Conservation (phyloP, 345 rosid genomes). For the Eucalyptus fibrosa region DNA sequence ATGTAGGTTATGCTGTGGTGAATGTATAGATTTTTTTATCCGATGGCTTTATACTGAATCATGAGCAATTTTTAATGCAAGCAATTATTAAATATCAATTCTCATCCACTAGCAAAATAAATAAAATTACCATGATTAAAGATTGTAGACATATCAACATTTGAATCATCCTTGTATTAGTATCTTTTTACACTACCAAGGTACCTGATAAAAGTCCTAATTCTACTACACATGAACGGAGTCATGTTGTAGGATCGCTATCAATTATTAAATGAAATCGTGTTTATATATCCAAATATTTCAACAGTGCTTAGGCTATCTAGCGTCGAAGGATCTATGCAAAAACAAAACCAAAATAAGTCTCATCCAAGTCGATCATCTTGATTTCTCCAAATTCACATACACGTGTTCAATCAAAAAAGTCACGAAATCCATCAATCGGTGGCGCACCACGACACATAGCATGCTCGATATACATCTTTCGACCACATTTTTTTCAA, state of each 20-base stretch:
- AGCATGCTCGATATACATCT: not conserved
- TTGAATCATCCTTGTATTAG: not conserved
- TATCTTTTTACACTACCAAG: not conserved
- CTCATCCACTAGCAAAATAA: not conserved
- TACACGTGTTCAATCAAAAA: not conserved
- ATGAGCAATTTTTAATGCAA: not conserved
- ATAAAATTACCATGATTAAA: not conserved
- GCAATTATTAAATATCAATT: not conserved
- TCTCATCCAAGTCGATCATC: not conserved
- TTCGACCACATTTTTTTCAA: not conserved
- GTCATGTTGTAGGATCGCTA: accelerated
- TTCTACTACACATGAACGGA: not conserved
- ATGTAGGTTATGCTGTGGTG: not conserved
- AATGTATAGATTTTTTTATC: not conserved
- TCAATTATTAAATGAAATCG: accelerated
- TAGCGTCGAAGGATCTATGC: accelerated
- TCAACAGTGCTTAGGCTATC: accelerated
- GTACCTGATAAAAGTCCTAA: not conserved
- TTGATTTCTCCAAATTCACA: not conserved
- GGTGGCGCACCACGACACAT: not conserved
- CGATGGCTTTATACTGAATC: not conserved
- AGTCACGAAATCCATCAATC: not conserved
- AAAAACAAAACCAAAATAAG: accelerated
- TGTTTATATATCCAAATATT: not conserved
- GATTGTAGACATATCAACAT: not conserved